phyloP scores from a whole-genome alignment of 495 filamentous ascomycete genomes.

The Paragyromitra xinjiangensis region DNA sequence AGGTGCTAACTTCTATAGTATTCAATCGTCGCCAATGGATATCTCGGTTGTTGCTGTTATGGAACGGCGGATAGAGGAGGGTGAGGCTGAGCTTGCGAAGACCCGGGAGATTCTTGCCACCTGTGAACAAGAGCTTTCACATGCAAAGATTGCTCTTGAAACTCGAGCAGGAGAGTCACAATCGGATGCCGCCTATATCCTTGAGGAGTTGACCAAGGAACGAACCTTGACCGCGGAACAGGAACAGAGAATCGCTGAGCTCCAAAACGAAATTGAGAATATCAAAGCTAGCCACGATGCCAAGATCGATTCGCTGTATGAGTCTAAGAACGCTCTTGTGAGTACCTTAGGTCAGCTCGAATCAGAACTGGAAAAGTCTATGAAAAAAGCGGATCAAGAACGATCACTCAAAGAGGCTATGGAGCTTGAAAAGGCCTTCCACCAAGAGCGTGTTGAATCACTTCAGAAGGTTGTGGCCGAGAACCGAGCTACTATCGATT shows the following conservation, averaged over 20 bases:
- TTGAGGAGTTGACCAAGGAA: slow-evolving; percentile 61
- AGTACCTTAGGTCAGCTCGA: slow-evolving; percentile 77
- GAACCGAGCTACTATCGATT: slow-evolving; percentile 75
- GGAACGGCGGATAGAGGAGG: slow-evolving; percentile 85
- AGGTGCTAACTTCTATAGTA: slow-evolving; percentile 62
- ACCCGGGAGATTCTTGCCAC: slow-evolving; percentile 75
- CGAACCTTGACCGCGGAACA: slow-evolving; percentile 62
- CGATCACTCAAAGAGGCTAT: slow-evolving; percentile 58
- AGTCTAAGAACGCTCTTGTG: slow-evolving; percentile 75
- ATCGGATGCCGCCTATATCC: slow-evolving; percentile 58
- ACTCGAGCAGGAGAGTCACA: slow-evolving; percentile 55
- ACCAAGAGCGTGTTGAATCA: slow-evolving; percentile 71
- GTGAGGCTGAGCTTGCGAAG: slow-evolving; percentile 77
- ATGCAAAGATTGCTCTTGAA: slow-evolving; percentile 59
- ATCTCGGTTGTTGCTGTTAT: slow-evolving; percentile 89
- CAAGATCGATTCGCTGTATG: slow-evolving; percentile 75
- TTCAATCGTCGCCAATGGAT: slow-evolving; percentile 82
- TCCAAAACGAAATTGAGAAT: slow-evolving; percentile 76
- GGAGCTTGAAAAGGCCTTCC: slow-evolving; percentile 66
- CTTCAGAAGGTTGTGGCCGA: slow-evolving; percentile 80
- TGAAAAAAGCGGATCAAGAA: slow-evolving; percentile 59
- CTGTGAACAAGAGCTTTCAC: slow-evolving; percentile 76
- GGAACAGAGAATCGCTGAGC: slow-evolving; percentile 70
- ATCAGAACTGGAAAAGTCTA: slow-evolving; percentile 60
- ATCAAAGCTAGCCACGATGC: slow-evolving; percentile 79